Conservation (phyloP, 2,329 filamentous ascomycete genomes). For the Beauveria brongniartii region DNA sequence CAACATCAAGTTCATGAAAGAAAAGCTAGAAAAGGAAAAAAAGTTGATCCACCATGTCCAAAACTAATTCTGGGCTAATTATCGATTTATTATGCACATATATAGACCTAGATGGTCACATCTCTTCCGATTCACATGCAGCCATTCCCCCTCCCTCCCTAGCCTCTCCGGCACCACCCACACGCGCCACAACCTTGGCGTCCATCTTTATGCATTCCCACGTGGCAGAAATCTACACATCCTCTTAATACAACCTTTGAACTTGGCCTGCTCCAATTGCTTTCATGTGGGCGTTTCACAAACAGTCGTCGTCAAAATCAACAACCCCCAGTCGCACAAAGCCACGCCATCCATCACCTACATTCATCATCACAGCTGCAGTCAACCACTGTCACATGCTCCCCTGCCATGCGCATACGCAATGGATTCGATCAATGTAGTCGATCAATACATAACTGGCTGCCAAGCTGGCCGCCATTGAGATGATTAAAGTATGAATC, state of each 20-base stretch:
- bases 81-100: no score
- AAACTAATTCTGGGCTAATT: neutral
- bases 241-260: neutral
- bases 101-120: no score
- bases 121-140: neutral
- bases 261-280: no score
- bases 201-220: neutral
- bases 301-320: no score
- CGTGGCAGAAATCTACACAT: neutral
- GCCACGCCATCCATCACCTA: no score
- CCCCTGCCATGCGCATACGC: neutral
- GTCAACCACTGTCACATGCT: neutral
- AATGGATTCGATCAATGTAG: neutral
- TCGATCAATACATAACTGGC: neutral
- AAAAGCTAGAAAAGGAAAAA: neutral
- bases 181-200: neutral
- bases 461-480: neutral
- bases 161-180: neutral
- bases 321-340: no score
- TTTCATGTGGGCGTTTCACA: no score
- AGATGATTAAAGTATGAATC: neutral
- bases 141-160: neutral
- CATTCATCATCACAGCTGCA: no score
- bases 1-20: neutral
- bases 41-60: neutral